Evolutionary conservation across 2,329 filamentous ascomycete genomes (phyloP), one percentile per base, ranked within the genome.

Genomic region (Colletotrichum sp.): DNA sequence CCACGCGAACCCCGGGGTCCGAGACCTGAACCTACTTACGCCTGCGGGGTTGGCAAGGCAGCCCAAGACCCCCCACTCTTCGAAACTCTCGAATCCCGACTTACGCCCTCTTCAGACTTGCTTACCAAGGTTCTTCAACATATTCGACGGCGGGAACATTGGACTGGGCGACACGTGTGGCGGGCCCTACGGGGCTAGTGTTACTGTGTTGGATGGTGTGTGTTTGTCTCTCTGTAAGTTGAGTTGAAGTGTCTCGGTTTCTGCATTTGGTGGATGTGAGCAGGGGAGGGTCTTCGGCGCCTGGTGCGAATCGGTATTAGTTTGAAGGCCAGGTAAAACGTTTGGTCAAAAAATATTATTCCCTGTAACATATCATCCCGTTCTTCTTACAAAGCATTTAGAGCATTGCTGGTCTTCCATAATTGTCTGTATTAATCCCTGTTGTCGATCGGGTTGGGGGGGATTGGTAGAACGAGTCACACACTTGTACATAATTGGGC

Each of bases 321-420:
- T 57, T 30, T 75, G 36, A 55, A 71, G 32, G 71, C 66, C 44
- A 68, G 32, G 55, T 66, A 70, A 74, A 71, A 71, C 68, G 25
- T 66, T 71, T 66, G 60, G 60, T 60, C 34, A 34, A 70, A 72
- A 66, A 57, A 64, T 36, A n/a, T 64, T 55, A 48, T 73, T 73
- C 44, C 34, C 64, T 64, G 73, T 75, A 73, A 27, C 55, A 75
- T 59, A 65, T 68, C 73, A 48, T 64, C 36, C 12, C 39, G 36
- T 72, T 63, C 27, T 55, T 64, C 55, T 59, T 48, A 39, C 73
- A 48, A 60, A 67, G 36, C 44, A 72, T 16, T 52, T 57, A 57
- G 30, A 39, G 52, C 39, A 59, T 48, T 39, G 30, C 44, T 12
- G 15, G 48, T 15, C 27, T 28, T 57, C 52, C 44, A n/a, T 72